Evolutionary conservation across 768 basidiomycete species (phyloP).

Genomic region (Pleurotus salmoneostramineus): DNA sequence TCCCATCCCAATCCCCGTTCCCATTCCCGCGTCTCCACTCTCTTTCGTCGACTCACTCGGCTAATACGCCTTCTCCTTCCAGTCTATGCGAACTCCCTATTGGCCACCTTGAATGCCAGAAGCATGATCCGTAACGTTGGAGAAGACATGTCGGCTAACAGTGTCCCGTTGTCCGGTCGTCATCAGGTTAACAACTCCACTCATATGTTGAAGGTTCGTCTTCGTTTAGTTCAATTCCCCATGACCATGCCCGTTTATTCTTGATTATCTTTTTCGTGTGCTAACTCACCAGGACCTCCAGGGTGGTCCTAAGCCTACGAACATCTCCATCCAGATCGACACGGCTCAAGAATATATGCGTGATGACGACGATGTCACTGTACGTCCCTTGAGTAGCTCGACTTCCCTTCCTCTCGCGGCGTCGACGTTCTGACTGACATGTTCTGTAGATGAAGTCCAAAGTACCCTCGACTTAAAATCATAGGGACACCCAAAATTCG

Average conservation of each 20-base stretch:
- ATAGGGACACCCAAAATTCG: neutral
- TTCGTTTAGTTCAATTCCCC: conserved; percentile 5
- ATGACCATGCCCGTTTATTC: neutral
- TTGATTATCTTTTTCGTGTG: no score
- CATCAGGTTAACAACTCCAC: neutral
- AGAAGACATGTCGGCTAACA: conserved; percentile 40
- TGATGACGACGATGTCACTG: conserved; percentile 21
- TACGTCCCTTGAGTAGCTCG: neutral
- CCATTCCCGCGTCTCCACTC: neutral
- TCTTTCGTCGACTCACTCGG: no score
- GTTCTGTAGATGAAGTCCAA: neutral
- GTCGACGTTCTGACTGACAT: neutral
- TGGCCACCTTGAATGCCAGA: conserved; percentile 56
- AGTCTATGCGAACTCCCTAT: conserved; percentile 62
- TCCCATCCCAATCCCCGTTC: neutral
- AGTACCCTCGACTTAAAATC: neutral
- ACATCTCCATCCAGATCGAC: conserved; percentile 64
- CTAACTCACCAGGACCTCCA: neutral
- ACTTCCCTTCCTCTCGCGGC: no score
- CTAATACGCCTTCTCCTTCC: neutral
- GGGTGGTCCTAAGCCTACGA: conserved; percentile 29
- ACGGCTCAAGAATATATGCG: conserved; percentile 49
- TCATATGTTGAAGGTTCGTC: conserved; percentile 3
- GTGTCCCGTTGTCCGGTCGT: conserved; percentile 36
- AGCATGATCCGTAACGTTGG: conserved; percentile 37